Conservation (phyloP, 108 stramenopile genomes). For the Licmophora abbreviata region DNA sequence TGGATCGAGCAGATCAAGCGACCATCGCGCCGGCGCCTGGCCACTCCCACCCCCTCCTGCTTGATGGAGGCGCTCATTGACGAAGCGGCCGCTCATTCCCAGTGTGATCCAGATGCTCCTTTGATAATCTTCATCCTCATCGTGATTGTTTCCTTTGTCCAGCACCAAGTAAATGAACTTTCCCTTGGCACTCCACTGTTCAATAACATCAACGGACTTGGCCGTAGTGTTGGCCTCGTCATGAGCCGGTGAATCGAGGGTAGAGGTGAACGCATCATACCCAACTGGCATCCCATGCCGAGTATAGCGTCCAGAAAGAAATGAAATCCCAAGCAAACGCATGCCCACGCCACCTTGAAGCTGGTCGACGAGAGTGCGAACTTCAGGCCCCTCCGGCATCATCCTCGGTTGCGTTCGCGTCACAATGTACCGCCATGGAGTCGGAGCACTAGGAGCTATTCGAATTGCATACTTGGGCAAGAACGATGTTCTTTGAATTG, state of each 20-base stretch:
- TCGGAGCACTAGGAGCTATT: too few relatives aligned
- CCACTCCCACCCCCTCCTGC: constrained; percentile 18
- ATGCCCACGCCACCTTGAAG: constrained; percentile 58
- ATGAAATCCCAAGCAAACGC: constrained; percentile 47
- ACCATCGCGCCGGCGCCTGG: constrained; percentile 47
- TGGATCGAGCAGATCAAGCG: constrained; percentile 40
- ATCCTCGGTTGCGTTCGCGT: too few relatives aligned
- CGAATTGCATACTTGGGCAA: too few relatives aligned
- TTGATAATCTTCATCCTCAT: constrained; percentile 38
- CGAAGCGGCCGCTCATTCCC: constrained; percentile 78
- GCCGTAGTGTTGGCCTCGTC: constrained; percentile 5
- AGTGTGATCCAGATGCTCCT: constrained; percentile 81
- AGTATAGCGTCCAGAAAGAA: constrained; percentile 74
- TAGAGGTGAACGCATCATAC: constrained; percentile 58
- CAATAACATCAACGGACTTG: constrained; percentile 39
- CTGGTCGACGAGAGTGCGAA: constrained; percentile 68
- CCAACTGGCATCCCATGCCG: constrained; percentile 57
- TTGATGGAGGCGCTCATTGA: too few relatives aligned
- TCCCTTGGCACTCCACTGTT: constrained; percentile 68
- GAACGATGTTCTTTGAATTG: too few relatives aligned
- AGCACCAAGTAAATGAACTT: constrained; percentile 79
- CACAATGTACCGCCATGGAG: too few relatives aligned
- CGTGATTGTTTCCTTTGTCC: constrained; percentile 28
- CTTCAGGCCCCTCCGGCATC: constrained; percentile 91
- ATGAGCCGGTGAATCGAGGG: constrained; percentile 46